Base-by-base conservation (phyloP, 2,329 filamentous ascomycete genomes). In the Colletotrichum musae region DNA sequence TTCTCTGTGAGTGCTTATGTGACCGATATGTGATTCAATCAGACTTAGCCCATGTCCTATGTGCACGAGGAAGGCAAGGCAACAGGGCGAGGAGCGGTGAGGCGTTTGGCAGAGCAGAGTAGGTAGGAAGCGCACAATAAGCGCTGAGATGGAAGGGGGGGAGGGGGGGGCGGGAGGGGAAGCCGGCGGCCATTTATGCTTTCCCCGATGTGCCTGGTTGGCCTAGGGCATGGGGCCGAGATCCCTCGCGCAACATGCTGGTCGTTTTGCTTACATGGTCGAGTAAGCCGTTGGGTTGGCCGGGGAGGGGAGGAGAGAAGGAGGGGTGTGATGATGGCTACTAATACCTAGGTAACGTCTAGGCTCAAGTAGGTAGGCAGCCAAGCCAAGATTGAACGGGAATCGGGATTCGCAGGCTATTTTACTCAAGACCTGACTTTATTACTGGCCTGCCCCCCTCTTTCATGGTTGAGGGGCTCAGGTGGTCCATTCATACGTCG, bases 151-250 rank as follows among this genome's bases (percentile, higher is more conserved):
- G 32, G 10, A 6, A 36, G 21, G 45, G 36, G 18, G 48, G 39
- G 39, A 58, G 52, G n/a, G 51, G 51, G 59, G 39, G 39, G 58
- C 26, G 41, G 48, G 24, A 32, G 41, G 32, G 60, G 64, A 48
- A 64, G 21, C 36, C 15, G 39, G 53, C 53, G 59, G 50, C 32
- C 48, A 32, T 68, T 68, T 59, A 68, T 68, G 65, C 48, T 59
- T 65, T 59, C 54, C 50, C 61, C 50, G 32, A 36, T 7, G 10
- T 24, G 21, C 21, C 21, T 24, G 21, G 21, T 24, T 24, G 24
- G 53, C 32, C 58, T 65, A 65, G 65, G 61, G 65, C 48, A 58
- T 58, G 36, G 64, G 54, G 47, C 45, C 36, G 59, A 54, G 65
- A 53, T 68, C 24, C 53, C 36, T 57, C 48, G 36, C 54, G 39